A percentile compares a stretch with the other conserved stretches of the same genome.
Evolutionary conservation across 495 filamentous ascomycete genomes (phyloP).

Genomic region (Penicillium waksmanii): DNA sequence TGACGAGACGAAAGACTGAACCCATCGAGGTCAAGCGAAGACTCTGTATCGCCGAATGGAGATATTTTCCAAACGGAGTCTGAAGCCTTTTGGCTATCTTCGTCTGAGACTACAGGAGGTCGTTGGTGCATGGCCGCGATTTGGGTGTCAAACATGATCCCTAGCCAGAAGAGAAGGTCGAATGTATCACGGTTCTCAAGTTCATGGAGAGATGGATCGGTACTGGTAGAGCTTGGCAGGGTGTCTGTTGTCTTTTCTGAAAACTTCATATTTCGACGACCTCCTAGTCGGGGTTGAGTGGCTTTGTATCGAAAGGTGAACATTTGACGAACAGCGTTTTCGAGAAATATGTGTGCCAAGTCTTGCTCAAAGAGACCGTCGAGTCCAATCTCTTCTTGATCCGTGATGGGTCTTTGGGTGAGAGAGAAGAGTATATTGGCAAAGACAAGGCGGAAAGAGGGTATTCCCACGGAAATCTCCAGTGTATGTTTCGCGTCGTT

Average conservation of each 20-base stretch:
- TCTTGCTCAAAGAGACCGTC: constrained; percentile 41
- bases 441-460: constrained; percentile 50
- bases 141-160: constrained; percentile 55
- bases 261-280: not conserved
- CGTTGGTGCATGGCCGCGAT: constrained; percentile 51
- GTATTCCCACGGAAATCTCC: constrained; percentile 35
- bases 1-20: constrained; percentile 14
- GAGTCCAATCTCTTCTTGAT: constrained; percentile 18
- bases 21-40: constrained; percentile 14
- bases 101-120: constrained; percentile 48
- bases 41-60: not conserved
- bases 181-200: constrained; percentile 42
- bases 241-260: not conserved
- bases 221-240: not conserved
- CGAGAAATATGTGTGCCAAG: constrained; percentile 41
- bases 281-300: constrained; percentile 6
- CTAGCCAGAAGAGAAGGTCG: constrained; percentile 51
- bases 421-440: constrained; percentile 52
- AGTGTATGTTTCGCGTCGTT: constrained; percentile 45
- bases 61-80: not conserved
- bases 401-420: constrained; percentile 42
- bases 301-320: constrained; percentile 37
- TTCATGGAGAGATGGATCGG: constrained; percentile 22
- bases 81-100: constrained; percentile 41
- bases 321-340: constrained; percentile 41